Conservation (phyloP, 768 basidiomycete species). For the Kwoniella bestiolae region DNA sequence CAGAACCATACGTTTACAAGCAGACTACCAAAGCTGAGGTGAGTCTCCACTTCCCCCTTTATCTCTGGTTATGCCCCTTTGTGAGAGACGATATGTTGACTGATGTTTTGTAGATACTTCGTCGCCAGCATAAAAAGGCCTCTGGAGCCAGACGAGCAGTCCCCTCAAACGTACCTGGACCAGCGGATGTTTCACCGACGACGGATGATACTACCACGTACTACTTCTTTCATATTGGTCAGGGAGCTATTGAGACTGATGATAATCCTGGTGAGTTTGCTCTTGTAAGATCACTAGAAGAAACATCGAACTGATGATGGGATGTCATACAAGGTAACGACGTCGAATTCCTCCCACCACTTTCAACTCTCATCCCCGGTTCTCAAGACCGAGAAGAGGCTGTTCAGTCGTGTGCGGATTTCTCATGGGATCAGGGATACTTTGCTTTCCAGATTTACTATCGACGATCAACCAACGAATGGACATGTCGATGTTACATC, state of each 20-base stretch:
- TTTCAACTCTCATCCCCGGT: not conserved
- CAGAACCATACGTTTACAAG: constrained; percentile 1
- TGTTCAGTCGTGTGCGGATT: constrained; percentile 10
- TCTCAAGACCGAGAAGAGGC: not conserved
- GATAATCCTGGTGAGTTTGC: constrained; percentile 8
- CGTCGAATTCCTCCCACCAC: not conserved
- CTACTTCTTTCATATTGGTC: constrained; percentile 6
- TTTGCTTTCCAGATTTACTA: constrained; percentile 17
- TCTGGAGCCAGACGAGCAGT: not conserved
- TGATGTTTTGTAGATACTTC: not conserved
- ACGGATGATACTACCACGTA: constrained; percentile 9
- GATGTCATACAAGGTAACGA: not conserved
- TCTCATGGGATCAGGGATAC: constrained; percentile 15
- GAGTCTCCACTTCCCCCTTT: not conserved
- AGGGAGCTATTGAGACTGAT: constrained; percentile 7
- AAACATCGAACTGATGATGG: no score
- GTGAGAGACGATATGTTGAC: not conserved
- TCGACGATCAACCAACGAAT: constrained; percentile 4
- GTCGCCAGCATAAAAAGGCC: not conserved
- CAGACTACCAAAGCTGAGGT: constrained; percentile 10
- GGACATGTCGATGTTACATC: constrained; percentile 12
- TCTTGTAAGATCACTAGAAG: no score
- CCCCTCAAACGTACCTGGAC: constrained; percentile 5
- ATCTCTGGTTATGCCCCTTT: no score
- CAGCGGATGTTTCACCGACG: constrained; percentile 8